These are phyloP conservation scores for Gymnopilus junonius DNA, from an alignment of 768 basidiomycete species.

Conservation along the genomic window DNA sequence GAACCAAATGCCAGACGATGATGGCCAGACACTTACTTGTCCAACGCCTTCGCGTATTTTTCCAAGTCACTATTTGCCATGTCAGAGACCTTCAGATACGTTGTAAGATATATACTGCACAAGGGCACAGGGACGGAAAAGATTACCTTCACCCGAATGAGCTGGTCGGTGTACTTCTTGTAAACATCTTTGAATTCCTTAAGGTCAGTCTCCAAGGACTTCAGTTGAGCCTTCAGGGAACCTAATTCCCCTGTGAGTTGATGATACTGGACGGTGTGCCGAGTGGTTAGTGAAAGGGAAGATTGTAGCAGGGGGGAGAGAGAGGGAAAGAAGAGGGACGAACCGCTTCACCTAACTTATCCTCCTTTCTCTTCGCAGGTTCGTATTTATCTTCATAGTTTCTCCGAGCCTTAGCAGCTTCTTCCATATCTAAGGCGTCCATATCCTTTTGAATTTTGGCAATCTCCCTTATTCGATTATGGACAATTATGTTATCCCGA, in stretches of 20 bases:
- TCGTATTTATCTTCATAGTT: slow-evolving; percentile 85
- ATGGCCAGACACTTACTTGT: slow-evolving; percentile 66
- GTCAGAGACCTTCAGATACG: slow-evolving; percentile 80
- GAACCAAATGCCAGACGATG: neutral
- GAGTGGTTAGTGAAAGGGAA: neutral
- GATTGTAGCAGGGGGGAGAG: neutral
- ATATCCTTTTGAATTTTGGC: slow-evolving; percentile 70
- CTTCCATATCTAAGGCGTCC: slow-evolving; percentile 79
- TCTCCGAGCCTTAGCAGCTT: slow-evolving; percentile 80
- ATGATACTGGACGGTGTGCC: slow-evolving; percentile 57
- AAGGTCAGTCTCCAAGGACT: slow-evolving; percentile 69
- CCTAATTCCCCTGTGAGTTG: slow-evolving; percentile 83
- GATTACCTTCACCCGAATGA: slow-evolving; percentile 90
- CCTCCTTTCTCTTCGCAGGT: slow-evolving; percentile 72
- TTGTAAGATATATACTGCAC: neutral
- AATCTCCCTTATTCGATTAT: slow-evolving; percentile 71
- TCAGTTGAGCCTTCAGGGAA: slow-evolving; percentile 68
- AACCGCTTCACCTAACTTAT: slow-evolving; percentile 71
- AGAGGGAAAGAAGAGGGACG: slow-evolving; percentile 19
- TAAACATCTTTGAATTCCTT: slow-evolving; percentile 88
- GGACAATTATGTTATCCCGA: slow-evolving; percentile 82
- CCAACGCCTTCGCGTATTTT: slow-evolving; percentile 96
- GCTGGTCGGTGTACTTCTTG: slow-evolving; percentile 85
- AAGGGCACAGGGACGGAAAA: neutral
- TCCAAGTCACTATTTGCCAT: slow-evolving; percentile 97